A percentile compares a stretch with the other conserved stretches of the same genome.
Conservation (phyloP, 768 basidiomycete species). For the Fomitopsis serialis region DNA sequence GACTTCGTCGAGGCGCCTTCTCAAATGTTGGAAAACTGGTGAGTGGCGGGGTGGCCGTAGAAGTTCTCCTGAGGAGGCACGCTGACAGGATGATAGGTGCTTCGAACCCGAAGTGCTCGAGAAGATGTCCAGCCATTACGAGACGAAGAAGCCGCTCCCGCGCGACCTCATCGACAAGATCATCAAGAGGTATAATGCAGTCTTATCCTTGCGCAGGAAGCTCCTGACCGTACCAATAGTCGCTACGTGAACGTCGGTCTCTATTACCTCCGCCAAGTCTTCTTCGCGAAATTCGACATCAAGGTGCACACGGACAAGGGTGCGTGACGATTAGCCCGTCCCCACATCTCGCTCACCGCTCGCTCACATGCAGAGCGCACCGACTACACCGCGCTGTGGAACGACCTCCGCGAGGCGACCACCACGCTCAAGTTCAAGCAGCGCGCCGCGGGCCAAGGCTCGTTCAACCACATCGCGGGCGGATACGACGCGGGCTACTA, state of each 20-base stretch:
- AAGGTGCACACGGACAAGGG: constrained; percentile 70
- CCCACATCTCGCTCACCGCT: too few species aligned
- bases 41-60: constrained; percentile 3
- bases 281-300: constrained; percentile 78
- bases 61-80: not conserved
- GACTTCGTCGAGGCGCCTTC: constrained; percentile 90
- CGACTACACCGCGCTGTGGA: constrained; percentile 82
- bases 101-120: constrained; percentile 78
- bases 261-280: constrained; percentile 78
- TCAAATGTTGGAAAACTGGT: constrained; percentile 94
- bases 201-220: not conserved
- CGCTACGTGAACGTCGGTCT: constrained; percentile 78
- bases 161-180: constrained; percentile 73
- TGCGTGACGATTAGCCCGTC: constrained; percentile 21
- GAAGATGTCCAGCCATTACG: constrained; percentile 76
- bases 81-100: constrained; percentile 39
- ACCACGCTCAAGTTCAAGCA: constrained; percentile 63
- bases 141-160: constrained; percentile 58
- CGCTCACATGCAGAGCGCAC: constrained; percentile 47
- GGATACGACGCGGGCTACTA: constrained; percentile 74
- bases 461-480: constrained; percentile 74
- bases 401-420: constrained; percentile 59
- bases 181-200: constrained; percentile 55
- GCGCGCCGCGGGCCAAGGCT: constrained; percentile 61
- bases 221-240: constrained; percentile 15